These are phyloP conservation scores for Quercus ilex DNA, from an alignment of 306 rosid genomes.

Conservation along the genomic window DNA sequence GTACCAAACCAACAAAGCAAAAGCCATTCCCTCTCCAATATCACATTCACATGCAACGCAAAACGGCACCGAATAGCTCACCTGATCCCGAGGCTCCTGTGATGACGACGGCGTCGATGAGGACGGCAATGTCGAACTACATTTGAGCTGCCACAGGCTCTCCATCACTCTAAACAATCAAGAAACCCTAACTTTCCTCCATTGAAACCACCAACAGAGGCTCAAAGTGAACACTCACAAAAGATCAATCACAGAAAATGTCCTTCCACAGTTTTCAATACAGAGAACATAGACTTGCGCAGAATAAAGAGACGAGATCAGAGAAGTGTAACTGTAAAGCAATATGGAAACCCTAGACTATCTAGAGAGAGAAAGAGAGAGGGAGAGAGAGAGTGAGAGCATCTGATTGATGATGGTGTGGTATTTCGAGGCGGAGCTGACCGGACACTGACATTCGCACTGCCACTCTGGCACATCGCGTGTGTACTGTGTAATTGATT, in stretches of 20 bases:
- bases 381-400: not conserved
- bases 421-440: constrained; percentile 33
- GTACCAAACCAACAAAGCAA: not conserved
- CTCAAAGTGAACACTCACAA: not conserved
- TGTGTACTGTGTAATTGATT: not conserved
- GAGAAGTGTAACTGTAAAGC: not conserved
- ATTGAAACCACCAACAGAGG: constrained; percentile 2
- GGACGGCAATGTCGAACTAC: constrained; percentile 22
- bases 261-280: not conserved
- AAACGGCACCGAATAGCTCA: not conserved
- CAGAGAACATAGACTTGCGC: not conserved
- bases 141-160: constrained; percentile 28
- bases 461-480: not conserved
- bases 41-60: not conserved
- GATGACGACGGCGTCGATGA: constrained; percentile 32
- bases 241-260: not conserved
- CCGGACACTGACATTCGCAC: constrained; percentile 20
- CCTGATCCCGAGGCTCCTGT: constrained; percentile 39
- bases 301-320: not conserved
- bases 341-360: not conserved
- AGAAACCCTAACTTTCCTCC: constrained; percentile 21
- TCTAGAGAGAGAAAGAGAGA: not conserved
- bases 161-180: constrained; percentile 27
- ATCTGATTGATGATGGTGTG: constrained; percentile 19
- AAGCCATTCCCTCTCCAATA: not conserved